A percentile compares a stretch with the other conserved stretches of the same genome.
These are phyloP conservation scores for Phialocephala subalpina DNA, from an alignment of 2,329 filamentous ascomycete genomes.

Conservation along the genomic window DNA sequence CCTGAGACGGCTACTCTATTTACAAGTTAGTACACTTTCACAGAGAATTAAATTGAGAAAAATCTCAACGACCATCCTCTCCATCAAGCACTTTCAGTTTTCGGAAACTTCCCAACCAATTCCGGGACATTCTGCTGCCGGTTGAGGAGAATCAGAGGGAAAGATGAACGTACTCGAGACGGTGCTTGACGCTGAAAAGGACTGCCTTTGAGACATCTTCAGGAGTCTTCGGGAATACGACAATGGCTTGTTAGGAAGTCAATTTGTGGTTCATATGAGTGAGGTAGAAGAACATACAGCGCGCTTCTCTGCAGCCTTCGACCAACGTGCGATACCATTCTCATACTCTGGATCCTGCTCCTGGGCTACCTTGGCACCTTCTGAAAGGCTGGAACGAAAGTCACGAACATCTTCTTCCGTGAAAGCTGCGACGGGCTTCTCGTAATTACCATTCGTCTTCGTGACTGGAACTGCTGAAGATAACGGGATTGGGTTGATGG, in stretches of 20 bases:
- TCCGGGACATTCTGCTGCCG: too few species aligned
- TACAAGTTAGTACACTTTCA: too few species aligned
- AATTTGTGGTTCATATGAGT: neutral
- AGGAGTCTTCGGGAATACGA: slow-evolving; percentile 24
- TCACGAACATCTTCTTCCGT: neutral
- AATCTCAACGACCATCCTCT: too few species aligned
- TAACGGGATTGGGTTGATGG: too few species aligned
- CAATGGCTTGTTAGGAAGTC: slow-evolving; percentile 17
- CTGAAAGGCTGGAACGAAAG: neutral
- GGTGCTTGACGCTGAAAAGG: slow-evolving; percentile 18
- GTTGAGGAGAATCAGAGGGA: too few species aligned
- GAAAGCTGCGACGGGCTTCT: neutral
- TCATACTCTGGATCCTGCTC: neutral
- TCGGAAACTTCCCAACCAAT: too few species aligned
- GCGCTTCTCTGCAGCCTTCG: slow-evolving; percentile 4
- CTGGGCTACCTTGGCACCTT: neutral
- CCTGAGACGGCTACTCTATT: too few species aligned
- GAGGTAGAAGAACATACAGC: slow-evolving; percentile 14
- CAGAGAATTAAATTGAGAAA: too few species aligned
- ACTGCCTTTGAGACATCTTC: slow-evolving; percentile 27
- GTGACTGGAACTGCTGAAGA: too few species aligned
- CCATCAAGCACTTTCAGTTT: too few species aligned
- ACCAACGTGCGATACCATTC: slow-evolving; percentile 14
- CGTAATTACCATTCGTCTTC: too few species aligned
- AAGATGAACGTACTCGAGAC: too few species aligned